Evolutionary conservation across 208 protist genomes (phyloP).

Genomic region (Acanthamoeba lugdunensis): DNA sequence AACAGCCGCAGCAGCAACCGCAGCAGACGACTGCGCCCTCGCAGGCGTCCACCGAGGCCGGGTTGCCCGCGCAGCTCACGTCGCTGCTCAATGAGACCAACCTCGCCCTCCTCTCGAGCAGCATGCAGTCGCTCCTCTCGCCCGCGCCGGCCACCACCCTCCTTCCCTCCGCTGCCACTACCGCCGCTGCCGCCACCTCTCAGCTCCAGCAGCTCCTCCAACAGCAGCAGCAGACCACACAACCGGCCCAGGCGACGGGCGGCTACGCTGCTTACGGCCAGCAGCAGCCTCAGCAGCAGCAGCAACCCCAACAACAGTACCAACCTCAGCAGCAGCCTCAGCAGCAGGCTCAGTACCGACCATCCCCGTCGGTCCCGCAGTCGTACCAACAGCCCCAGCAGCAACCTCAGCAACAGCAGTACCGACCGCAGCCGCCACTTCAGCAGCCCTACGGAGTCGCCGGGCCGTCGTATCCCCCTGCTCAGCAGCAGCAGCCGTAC

Average conservation of each 20-base stretch:
- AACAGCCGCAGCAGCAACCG: neutral
- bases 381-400: neutral
- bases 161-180: neutral
- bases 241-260: neutral
- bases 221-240: constrained; percentile 20
- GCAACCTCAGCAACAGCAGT: constrained; percentile 39
- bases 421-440: neutral
- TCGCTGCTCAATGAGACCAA: constrained; percentile 53
- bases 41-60: neutral
- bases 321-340: neutral
- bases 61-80: constrained; percentile 12
- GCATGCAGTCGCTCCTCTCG: constrained; percentile 28
- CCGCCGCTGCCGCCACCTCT: neutral
- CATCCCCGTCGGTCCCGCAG: neutral
- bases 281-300: neutral
- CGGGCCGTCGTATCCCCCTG: neutral
- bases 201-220: neutral
- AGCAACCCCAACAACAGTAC: neutral
- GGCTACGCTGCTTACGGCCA: constrained; percentile 42
- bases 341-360: neutral
- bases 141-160: neutral
- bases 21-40: neutral
- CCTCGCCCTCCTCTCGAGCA: constrained; percentile 52
- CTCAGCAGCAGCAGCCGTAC: constrained; percentile 26
- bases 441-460: neutral